Conservation (phyloP, 108 stramenopile species). For the Nitzschia palea region DNA sequence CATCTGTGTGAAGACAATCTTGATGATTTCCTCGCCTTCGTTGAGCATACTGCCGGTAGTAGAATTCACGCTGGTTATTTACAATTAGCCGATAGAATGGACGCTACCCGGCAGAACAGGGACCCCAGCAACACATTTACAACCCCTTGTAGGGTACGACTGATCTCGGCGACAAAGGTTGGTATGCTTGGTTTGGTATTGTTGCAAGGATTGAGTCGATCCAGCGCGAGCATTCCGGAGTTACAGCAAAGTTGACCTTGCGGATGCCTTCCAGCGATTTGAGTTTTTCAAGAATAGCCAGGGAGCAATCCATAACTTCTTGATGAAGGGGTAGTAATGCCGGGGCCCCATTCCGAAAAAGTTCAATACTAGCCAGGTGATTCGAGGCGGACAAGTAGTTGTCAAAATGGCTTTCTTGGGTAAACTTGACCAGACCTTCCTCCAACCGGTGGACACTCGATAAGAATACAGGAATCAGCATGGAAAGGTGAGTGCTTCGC, state of each 20-base stretch:
- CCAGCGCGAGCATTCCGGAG: constrained; percentile 1
- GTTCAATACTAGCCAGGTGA: neutral
- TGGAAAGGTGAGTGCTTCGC: constrained; percentile 26
- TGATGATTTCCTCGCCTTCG: too few species aligned
- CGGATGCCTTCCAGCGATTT: constrained; percentile 1
- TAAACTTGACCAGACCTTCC: constrained; percentile 22
- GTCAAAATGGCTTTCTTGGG: neutral
- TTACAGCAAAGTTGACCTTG: neutral
- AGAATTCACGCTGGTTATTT: too few species aligned
- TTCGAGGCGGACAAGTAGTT: neutral
- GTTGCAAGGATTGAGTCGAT: neutral
- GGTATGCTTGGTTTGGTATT: neutral
- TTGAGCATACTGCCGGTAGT: too few species aligned
- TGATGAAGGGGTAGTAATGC: constrained; percentile 19
- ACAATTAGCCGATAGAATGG: too few species aligned
- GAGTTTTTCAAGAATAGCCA: constrained; percentile 15
- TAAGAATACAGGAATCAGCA: constrained; percentile 39
- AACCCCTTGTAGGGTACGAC: too few species aligned
- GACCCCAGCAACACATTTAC: too few species aligned
- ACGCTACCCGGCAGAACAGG: too few species aligned
- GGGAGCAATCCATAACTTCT: neutral
- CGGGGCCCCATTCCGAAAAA: constrained; percentile 11
- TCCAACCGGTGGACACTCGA: constrained; percentile 23
- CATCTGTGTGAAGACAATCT: too few species aligned
- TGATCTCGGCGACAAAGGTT: neutral